phyloP scores from a whole-genome alignment of 164 flowering plant species.

The Tetrastigma voinierianum region DNA sequence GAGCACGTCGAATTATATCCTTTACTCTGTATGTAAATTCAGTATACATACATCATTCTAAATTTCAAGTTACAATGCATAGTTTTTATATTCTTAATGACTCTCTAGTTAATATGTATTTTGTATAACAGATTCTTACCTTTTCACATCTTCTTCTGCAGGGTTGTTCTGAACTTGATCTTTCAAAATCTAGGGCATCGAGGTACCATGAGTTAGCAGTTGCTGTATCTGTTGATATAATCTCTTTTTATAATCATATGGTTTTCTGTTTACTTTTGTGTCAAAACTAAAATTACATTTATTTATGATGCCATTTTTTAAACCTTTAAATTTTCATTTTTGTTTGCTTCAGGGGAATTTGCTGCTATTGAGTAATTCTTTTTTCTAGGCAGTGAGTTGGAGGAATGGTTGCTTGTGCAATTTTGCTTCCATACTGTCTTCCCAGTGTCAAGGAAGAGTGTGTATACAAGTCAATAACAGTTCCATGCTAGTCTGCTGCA shows the following conservation, averaged over 20 bases:
- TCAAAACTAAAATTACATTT: neutral
- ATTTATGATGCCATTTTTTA: conserved; percentile 7
- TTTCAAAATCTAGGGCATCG: conserved; percentile 94
- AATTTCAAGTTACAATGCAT: no score
- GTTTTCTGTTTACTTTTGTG: neutral
- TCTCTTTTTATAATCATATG: neutral
- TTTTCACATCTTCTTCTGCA: conserved; percentile 25
- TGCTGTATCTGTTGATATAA: conserved; percentile 19
- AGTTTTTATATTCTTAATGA: neutral
- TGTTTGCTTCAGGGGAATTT: no score
- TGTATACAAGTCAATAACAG: no score
- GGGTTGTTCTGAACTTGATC: conserved; percentile 91
- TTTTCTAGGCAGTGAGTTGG: conserved; percentile 93
- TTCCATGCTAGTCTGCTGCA: neutral
- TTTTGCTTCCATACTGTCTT: conserved; percentile 43
- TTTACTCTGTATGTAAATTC: no score
- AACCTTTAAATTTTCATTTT: no score
- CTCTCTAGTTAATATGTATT: neutral
- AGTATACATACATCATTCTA: no score
- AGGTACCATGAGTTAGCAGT: conserved; percentile 92
- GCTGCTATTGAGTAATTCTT: conserved; percentile 76
- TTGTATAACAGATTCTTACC: neutral
- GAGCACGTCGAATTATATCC: no score
- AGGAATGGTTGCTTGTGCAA: conserved; percentile 96
- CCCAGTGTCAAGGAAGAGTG: conserved; percentile 92